phyloP scores from a whole-genome alignment of 1,284 basidiomycete genomes.

The Cutaneotrichosporon dermatis region DNA sequence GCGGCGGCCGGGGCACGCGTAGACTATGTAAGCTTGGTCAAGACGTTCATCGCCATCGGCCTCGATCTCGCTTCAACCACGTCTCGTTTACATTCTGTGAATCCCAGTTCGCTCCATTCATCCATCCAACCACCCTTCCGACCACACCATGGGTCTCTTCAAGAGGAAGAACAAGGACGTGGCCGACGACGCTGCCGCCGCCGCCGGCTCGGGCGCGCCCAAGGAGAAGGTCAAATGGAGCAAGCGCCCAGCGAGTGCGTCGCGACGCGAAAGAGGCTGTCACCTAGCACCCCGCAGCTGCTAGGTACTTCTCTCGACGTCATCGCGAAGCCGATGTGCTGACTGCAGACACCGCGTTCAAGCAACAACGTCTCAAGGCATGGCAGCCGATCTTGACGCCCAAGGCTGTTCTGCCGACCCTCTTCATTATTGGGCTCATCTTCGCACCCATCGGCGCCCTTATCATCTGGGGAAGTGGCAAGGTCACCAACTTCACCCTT shows the following conservation, averaged over 20 bases:
- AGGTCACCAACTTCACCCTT: constrained; percentile 88
- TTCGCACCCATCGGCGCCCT: constrained; percentile 96
- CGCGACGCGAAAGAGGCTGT: background rate
- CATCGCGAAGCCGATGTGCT: background rate
- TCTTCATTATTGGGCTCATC: constrained; percentile 89
- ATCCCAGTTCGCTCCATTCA: background rate
- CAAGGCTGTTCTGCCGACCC: constrained; percentile 90
- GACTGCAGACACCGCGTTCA: constrained; percentile 87
- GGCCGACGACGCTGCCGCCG: constrained; percentile 16
- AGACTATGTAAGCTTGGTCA: no score
- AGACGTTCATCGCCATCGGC: no score
- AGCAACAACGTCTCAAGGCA: constrained; percentile 98
- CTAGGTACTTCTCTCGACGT: no score
- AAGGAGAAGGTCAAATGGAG: constrained; percentile 82
- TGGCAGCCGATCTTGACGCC: constrained; percentile 99
- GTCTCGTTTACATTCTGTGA: no score
- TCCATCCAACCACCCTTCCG: constrained; percentile 4
- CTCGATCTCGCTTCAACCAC: background rate
- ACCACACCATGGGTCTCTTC: constrained; percentile 40
- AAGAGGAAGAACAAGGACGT: constrained; percentile 39
- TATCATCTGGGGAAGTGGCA: constrained; percentile 79
- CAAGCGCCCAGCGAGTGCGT: constrained; percentile 80
- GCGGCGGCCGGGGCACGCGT: no score
- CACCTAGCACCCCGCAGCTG: no score
- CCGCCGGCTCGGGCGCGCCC: constrained; percentile 4